These are phyloP conservation scores for Gaultheria prostrata DNA, from an alignment of 148 eudicot genomes.

Conservation along the genomic window DNA sequence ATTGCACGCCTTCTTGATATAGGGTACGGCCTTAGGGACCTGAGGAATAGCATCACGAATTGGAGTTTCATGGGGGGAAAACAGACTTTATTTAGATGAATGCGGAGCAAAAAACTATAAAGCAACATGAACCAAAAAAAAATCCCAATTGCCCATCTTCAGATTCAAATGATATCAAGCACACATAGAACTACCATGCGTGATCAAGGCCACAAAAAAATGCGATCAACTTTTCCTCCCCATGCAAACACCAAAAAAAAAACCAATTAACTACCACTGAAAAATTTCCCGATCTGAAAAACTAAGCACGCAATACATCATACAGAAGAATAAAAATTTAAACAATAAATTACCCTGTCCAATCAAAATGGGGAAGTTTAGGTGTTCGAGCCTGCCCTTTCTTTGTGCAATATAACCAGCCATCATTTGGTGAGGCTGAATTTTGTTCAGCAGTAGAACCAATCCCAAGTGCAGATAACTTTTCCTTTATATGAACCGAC, in stretches of 20 bases:
- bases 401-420: constrained; percentile 86
- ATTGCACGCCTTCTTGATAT: constrained; percentile 69
- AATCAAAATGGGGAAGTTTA: constrained; percentile 77
- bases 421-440: constrained; percentile 35
- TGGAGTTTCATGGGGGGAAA: constrained; percentile 11
- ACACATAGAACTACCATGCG: neutral
- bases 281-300: neutral
- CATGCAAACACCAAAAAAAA: neutral
- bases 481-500: constrained; percentile 71
- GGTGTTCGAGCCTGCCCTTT: constrained; percentile 85
- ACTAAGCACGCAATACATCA: neutral
- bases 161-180: neutral
- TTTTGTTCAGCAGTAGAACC: constrained; percentile 41
- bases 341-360: constrained; percentile 78
- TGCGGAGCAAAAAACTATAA: neutral
- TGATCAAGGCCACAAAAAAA: neutral
- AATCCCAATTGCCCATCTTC: neutral
- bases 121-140: neutral
- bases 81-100: neutral
- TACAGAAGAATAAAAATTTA: neutral
- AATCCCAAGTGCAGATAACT: constrained; percentile 36
- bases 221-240: neutral
- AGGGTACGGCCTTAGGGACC: constrained; percentile 73
- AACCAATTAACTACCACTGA: neutral
- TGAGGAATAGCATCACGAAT: constrained; percentile 25